A percentile compares a stretch with the other conserved stretches of the same genome.
These are phyloP conservation scores for Halophytophthora polymorphica DNA, from an alignment of 352 stramenopile species.

Conservation along the genomic window DNA sequence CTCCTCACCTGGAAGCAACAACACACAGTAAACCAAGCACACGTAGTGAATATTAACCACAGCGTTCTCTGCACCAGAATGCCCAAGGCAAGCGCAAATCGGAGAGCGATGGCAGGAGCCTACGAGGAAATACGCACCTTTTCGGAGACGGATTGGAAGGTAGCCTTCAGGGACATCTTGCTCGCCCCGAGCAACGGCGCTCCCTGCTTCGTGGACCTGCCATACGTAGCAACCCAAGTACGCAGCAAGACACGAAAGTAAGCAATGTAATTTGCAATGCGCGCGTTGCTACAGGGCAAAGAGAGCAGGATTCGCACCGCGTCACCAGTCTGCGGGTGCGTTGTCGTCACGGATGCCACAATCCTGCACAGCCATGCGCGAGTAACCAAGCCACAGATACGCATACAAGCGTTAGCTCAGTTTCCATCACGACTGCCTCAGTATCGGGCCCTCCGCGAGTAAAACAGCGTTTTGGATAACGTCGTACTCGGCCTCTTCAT, in stretches of 20 bases:
- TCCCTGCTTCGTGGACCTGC: slow-evolving; percentile 13
- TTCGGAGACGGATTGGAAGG: slow-evolving; percentile 53
- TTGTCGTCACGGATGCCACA: slow-evolving; percentile 30
- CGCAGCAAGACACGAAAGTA: slow-evolving; percentile 1
- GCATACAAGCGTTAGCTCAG: neutral
- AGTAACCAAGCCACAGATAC: neutral
- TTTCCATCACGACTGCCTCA: slow-evolving; percentile 6
- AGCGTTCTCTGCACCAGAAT: too few species aligned
- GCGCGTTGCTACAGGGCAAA: too few species aligned
- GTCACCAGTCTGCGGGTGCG: too few species aligned
- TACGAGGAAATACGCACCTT: slow-evolving; percentile 16
- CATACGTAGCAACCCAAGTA: slow-evolving; percentile 5
- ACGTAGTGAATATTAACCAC: too few species aligned
- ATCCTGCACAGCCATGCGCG: slow-evolving; percentile 36
- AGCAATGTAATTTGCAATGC: too few species aligned
- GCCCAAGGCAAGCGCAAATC: too few species aligned
- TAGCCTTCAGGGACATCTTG: slow-evolving; percentile 41
- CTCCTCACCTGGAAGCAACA: slow-evolving; percentile 31
- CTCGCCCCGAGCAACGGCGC: slow-evolving; percentile 2
- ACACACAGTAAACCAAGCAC: neutral
- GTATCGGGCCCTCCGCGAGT: slow-evolving; percentile 4
- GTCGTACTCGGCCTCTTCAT: slow-evolving; percentile 64
- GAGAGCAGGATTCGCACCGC: neutral
- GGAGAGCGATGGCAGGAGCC: too few species aligned
- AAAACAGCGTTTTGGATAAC: slow-evolving; percentile 5